These are phyloP conservation scores for Heterobasidion annosum DNA, from an alignment of 1,284 basidiomycete genomes.

Conservation along the genomic window DNA sequence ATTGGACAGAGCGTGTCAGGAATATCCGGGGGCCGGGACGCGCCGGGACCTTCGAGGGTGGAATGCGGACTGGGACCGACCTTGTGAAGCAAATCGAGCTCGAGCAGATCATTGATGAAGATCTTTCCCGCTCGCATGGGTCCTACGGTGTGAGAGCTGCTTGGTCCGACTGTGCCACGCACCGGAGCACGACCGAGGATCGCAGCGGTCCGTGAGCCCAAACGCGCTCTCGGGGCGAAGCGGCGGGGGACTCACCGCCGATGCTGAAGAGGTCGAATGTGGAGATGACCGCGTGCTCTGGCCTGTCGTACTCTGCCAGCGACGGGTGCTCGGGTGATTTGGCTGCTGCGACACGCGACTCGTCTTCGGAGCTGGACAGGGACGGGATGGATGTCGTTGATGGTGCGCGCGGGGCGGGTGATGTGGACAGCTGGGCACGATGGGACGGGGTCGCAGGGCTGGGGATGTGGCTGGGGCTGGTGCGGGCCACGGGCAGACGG, in stretches of 20 bases:
- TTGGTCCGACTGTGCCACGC: constrained; percentile 37
- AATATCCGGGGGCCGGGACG: constrained; percentile 1
- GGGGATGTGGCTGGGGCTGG: background rate
- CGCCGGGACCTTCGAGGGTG: constrained; percentile 6
- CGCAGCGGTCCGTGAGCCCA: background rate
- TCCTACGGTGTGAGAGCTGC: constrained; percentile 71
- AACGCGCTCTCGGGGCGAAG: background rate
- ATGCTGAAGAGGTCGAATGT: constrained; percentile 93
- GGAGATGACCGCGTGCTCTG: constrained; percentile 91
- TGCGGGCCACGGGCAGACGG: background rate
- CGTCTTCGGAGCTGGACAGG: background rate
- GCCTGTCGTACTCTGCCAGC: constrained; percentile 13
- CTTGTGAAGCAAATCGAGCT: constrained; percentile 65
- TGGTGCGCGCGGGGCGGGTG: background rate
- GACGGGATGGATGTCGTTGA: background rate
- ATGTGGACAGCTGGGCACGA: background rate
- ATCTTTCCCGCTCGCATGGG: constrained; percentile 91
- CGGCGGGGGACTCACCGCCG: constrained; percentile 48
- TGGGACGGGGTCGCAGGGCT: background rate
- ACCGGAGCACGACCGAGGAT: background rate
- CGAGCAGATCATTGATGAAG: constrained; percentile 72
- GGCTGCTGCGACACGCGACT: background rate
- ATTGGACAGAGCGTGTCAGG: background rate
- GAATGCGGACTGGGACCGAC: constrained; percentile 20
- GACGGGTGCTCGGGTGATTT: too few relatives aligned